phyloP scores from a whole-genome alignment of 192 early-diverging fungal species.

The Linnemannia exigua region DNA sequence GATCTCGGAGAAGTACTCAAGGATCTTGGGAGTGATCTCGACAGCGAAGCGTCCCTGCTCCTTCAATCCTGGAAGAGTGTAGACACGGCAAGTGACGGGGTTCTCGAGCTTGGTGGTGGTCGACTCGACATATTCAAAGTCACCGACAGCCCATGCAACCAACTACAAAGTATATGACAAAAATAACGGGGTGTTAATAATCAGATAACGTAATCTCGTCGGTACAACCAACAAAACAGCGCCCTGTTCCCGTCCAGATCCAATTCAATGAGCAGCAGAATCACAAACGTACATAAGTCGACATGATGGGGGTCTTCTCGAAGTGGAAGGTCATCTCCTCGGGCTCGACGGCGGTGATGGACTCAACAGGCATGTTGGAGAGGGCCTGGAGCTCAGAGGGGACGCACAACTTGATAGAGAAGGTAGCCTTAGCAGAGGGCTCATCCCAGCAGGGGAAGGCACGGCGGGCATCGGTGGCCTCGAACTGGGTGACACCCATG shows the following conservation, averaged over 20 bases:
- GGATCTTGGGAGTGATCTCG: conserved; percentile 79
- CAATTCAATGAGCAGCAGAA: background rate
- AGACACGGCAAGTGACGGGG: conserved; percentile 87
- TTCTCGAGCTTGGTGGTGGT: conserved; percentile 69
- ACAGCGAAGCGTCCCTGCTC: conserved; percentile 89
- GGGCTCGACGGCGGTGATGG: conserved; percentile 68
- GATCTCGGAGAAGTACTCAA: conserved; percentile 91
- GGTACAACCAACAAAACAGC: background rate
- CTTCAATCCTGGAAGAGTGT: conserved; percentile 84
- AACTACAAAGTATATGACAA: conserved; percentile 50
- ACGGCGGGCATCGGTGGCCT: conserved; percentile 90
- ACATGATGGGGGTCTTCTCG: conserved; percentile 93
- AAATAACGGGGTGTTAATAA: background rate
- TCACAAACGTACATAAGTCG: conserved; percentile 81
- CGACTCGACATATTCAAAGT: conserved; percentile 92
- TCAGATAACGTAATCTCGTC: background rate
- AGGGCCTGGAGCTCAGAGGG: conserved; percentile 81
- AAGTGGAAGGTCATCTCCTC: conserved; percentile 87
- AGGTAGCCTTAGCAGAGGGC: conserved; percentile 95
- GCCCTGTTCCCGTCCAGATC: background rate
- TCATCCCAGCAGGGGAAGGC: conserved; percentile 98
- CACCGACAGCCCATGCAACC: conserved; percentile 91
- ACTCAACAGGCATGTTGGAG: conserved; percentile 90
- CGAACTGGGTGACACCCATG: conserved; percentile 96
- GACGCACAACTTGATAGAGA: conserved; percentile 90